phyloP scores from a whole-genome alignment of 495 filamentous ascomycete genomes.

The Podospora tetraspora region DNA sequence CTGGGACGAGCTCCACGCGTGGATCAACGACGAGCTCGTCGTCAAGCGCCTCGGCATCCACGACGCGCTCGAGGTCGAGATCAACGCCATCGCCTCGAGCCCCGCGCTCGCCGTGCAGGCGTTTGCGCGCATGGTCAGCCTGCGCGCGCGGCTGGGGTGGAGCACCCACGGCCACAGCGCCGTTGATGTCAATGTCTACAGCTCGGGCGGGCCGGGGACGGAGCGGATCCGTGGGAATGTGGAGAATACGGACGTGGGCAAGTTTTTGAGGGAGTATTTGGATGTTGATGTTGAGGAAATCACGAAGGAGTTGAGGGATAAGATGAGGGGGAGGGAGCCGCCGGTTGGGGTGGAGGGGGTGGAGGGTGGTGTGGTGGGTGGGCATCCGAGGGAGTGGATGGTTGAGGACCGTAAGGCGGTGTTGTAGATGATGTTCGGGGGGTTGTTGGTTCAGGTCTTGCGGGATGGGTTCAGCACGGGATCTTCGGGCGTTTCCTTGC shows the following conservation, averaged over 20 bases:
- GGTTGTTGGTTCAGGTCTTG: neutral
- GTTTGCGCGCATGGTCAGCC: constrained; percentile 82
- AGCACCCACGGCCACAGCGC: constrained; percentile 82
- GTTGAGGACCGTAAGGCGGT: neutral
- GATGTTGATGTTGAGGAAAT: constrained; percentile 70
- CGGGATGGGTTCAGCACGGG: neutral
- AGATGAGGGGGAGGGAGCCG: constrained; percentile 32
- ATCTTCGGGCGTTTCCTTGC: neutral
- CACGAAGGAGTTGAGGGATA: constrained; percentile 65
- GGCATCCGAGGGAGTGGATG: constrained; percentile 14
- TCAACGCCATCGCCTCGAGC: constrained; percentile 56
- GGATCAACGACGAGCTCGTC: constrained; percentile 57
- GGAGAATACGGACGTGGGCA: constrained; percentile 90
- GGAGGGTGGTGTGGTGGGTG: constrained; percentile 8
- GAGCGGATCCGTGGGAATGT: constrained; percentile 69
- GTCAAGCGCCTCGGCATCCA: constrained; percentile 64
- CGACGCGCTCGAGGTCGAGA: constrained; percentile 67
- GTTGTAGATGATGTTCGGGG: neutral
- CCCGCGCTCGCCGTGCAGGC: constrained; percentile 48
- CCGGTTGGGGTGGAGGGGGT: constrained; percentile 8
- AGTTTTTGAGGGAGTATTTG: constrained; percentile 73
- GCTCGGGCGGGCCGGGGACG: constrained; percentile 48
- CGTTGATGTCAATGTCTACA: constrained; percentile 90
- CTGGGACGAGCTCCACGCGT: constrained; percentile 45
- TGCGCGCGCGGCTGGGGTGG: constrained; percentile 88